Evolutionary conservation across 2,329 filamentous ascomycete genomes (phyloP).

Genomic region (Bimuria novae-zelandiae): DNA sequence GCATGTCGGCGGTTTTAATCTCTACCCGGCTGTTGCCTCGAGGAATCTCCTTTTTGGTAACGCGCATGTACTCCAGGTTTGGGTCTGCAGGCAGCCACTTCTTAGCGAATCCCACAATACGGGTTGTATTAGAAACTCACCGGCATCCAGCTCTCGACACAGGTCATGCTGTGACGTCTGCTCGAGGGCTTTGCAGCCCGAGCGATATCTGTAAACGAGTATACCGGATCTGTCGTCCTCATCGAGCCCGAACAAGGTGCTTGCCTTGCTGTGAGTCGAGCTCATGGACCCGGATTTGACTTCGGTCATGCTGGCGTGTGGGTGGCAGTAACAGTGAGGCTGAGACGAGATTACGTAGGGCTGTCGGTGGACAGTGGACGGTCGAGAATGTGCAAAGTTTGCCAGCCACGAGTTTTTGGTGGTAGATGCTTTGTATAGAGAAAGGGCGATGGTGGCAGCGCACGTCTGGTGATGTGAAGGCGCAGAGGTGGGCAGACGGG

Average conservation of each 20-base stretch:
- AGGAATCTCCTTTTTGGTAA: constrained; percentile 53
- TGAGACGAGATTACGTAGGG: constrained; percentile 31
- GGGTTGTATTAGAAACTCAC: constrained; percentile 23
- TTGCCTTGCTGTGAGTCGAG: constrained; percentile 45
- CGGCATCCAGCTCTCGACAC: constrained; percentile 44
- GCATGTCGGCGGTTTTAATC: constrained; percentile 52
- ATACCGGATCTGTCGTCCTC: constrained; percentile 50
- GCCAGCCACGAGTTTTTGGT: constrained; percentile 25
- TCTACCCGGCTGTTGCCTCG: constrained; percentile 53
- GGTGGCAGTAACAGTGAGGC: constrained; percentile 28
- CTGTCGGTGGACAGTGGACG: constrained; percentile 16
- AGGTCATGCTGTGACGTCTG: constrained; percentile 52
- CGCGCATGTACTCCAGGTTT: constrained; percentile 46
- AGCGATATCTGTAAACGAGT: constrained; percentile 53
- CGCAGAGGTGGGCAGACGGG: constrained; percentile 23
- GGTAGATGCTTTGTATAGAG: constrained; percentile 35
- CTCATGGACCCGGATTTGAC: constrained; percentile 47
- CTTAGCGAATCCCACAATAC: constrained; percentile 20
- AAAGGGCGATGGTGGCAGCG: constrained; percentile 19
- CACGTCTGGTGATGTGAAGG: constrained; percentile 34
- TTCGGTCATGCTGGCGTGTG: constrained; percentile 44
- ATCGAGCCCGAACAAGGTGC: constrained; percentile 51
- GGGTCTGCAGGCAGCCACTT: constrained; percentile 42
- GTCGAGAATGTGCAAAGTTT: constrained; percentile 23
- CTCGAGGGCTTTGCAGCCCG: constrained; percentile 44